Conservation (phyloP, 2,329 filamentous ascomycete species). For the Onygena corvina region DNA sequence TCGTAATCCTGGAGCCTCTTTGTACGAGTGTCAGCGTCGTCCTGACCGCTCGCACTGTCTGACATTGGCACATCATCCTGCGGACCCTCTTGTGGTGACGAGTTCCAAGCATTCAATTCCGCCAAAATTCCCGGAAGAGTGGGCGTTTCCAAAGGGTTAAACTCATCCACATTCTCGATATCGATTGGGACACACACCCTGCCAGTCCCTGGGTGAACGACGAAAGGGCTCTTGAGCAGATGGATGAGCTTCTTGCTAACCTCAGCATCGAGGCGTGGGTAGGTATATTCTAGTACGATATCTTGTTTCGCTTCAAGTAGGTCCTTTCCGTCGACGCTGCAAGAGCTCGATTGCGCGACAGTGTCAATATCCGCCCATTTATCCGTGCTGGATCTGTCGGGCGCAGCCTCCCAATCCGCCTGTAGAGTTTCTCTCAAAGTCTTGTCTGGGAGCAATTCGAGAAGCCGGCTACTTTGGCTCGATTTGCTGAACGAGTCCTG, state of each 20-base stretch:
- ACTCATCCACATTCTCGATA: conserved; percentile 57
- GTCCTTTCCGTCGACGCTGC: conserved; percentile 57
- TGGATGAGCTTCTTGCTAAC: conserved; percentile 98
- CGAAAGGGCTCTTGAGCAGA: conserved; percentile 92
- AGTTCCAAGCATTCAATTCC: conserved; percentile 76
- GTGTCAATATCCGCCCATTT: conserved; percentile 95
- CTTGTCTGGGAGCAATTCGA: conserved; percentile 74
- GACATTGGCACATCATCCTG: background rate
- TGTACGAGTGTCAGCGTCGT: conserved; percentile 22
- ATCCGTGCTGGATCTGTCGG: conserved; percentile 58
- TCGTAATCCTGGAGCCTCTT: conserved; percentile 70
- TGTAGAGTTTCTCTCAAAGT: conserved; percentile 64
- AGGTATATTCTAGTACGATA: conserved; percentile 93
- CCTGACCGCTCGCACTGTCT: conserved; percentile 1
- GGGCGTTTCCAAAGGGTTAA: conserved; percentile 79
- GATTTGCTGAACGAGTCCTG: conserved; percentile 73
- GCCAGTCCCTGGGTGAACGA: conserved; percentile 88
- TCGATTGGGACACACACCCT: conserved; percentile 94
- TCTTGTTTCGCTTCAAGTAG: conserved; percentile 88
- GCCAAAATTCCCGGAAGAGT: conserved; percentile 69
- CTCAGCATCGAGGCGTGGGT: conserved; percentile 89
- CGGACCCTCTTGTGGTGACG: conserved; percentile 18
- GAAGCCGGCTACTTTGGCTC: conserved; percentile 62
- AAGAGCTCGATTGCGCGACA: conserved; percentile 62
- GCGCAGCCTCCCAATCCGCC: conserved; percentile 81